Conservation (phyloP, 129 eudicot species). For the Flaveria bidentis region DNA sequence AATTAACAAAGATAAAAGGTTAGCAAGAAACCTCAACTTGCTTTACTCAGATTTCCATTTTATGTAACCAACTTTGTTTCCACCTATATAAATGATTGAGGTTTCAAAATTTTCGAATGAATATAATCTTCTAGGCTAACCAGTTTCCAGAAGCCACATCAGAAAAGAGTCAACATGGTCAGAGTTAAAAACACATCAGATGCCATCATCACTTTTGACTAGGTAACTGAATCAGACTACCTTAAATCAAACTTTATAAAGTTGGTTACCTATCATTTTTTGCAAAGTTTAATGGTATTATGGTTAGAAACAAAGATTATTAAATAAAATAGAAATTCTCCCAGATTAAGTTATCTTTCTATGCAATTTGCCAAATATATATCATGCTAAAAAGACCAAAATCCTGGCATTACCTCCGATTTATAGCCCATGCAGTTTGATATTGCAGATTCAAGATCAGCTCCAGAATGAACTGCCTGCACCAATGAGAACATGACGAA, state of each 20-base stretch:
- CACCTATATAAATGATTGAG: neutral
- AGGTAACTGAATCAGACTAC: slow-evolving; percentile 15
- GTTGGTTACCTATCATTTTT: slow-evolving; percentile 2
- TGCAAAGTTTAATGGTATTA: neutral
- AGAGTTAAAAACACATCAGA: neutral
- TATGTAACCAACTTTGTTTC: slow-evolving; percentile 10
- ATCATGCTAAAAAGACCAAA: slow-evolving; percentile 22
- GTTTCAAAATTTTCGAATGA: neutral
- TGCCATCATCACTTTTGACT: slow-evolving; percentile 9
- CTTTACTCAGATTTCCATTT: slow-evolving; percentile 3
- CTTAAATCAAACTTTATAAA: neutral
- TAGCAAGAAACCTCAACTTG: neutral
- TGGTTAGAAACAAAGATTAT: neutral
- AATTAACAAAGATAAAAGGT: slow-evolving; percentile 25
- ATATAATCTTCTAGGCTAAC: slow-evolving; percentile 2
- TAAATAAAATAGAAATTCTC: neutral
- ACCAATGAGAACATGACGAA: slow-evolving; percentile 14
- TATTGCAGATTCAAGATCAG: slow-evolving; percentile 94
- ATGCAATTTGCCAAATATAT: slow-evolving; percentile 1
- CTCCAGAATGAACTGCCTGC: slow-evolving; percentile 99
- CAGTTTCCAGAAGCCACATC: neutral
- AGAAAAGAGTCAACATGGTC: slow-evolving; percentile 5
- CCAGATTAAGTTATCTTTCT: neutral
- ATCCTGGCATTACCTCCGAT: slow-evolving; percentile 56
- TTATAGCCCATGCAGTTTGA: slow-evolving; percentile 91